Conservation (phyloP, 495 filamentous ascomycete genomes). For the Aspergillus carlsbadensis region DNA sequence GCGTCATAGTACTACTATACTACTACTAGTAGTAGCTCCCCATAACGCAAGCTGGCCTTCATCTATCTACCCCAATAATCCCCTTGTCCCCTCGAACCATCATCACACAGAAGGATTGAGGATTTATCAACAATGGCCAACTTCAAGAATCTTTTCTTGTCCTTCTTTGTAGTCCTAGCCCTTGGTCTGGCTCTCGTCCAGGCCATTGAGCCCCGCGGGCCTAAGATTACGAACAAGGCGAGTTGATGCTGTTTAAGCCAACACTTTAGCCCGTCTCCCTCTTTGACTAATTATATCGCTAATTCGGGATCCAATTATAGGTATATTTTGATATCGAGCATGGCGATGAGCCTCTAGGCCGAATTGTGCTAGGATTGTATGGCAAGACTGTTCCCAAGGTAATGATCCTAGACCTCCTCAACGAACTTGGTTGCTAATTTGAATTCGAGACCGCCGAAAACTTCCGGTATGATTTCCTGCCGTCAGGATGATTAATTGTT, state of each 20-base stretch:
- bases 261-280: neutral
- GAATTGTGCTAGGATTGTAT: conserved; percentile 92
- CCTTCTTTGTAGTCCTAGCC: conserved; percentile 72
- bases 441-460: conserved; percentile 79
- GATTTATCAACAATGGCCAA: conserved; percentile 45
- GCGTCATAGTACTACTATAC: conserved; percentile 24
- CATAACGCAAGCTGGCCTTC: conserved; percentile 45
- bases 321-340: conserved; percentile 95
- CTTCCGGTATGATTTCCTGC: conserved; percentile 63
- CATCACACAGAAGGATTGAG: conserved; percentile 5
- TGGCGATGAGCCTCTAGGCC: conserved; percentile 79
- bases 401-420: conserved; percentile 9
- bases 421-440: conserved; percentile 10
- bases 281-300: neutral
- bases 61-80: conserved; percentile 12
- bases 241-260: neutral
- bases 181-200: conserved; percentile 60
- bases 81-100: conserved; percentile 13
- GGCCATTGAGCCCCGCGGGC: conserved; percentile 79
- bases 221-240: conserved; percentile 94
- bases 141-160: conserved; percentile 53
- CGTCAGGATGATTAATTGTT: neutral
- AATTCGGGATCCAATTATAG: conserved; percentile 30
- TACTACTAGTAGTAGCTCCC: too few relatives aligned
- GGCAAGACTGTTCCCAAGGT: conserved; percentile 97